Conservation (phyloP, 1,284 basidiomycete species). For the Coniophora puteana region DNA sequence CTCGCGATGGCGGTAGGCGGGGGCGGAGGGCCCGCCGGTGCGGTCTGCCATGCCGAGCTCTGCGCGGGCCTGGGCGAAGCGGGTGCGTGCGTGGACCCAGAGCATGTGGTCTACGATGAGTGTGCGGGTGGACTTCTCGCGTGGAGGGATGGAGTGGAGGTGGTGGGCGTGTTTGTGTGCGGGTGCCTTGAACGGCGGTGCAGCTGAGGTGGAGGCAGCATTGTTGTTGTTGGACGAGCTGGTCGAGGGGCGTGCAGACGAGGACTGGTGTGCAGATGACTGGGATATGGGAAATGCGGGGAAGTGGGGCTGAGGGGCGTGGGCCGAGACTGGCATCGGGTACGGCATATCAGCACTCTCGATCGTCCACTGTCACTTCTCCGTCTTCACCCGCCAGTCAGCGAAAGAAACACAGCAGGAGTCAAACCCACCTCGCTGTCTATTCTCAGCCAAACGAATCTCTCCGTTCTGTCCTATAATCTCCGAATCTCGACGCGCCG, state of each 20-base stretch:
- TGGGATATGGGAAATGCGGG: background rate
- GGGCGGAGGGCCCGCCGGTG: constrained; percentile 58
- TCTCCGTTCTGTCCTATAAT: no score
- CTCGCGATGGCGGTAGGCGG: constrained; percentile 54
- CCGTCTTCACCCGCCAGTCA: no score
- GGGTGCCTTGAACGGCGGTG: constrained; percentile 26
- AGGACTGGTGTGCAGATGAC: no score
- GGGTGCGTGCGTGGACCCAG: constrained; percentile 77
- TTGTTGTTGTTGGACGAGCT: constrained; percentile 6
- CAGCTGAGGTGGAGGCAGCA: constrained; percentile 1
- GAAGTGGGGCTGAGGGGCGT: no score
- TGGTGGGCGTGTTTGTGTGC: constrained; percentile 41
- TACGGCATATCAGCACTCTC: no score
- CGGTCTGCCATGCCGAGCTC: constrained; percentile 79
- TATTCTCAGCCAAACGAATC: no score
- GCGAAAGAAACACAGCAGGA: no score
- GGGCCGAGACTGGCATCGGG: no score
- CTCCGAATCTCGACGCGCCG: no score
- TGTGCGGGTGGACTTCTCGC: constrained; percentile 76
- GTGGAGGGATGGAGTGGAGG: constrained; percentile 64
- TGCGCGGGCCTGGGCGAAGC: constrained; percentile 75
- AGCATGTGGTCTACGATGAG: constrained; percentile 81
- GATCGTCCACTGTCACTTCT: no score
- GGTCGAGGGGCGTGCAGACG: constrained; percentile 6
- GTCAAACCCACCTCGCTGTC: no score